Evolutionary conservation across 2,329 filamentous ascomycete species (phyloP).

Genomic region (Fusarium decemcellulare): DNA sequence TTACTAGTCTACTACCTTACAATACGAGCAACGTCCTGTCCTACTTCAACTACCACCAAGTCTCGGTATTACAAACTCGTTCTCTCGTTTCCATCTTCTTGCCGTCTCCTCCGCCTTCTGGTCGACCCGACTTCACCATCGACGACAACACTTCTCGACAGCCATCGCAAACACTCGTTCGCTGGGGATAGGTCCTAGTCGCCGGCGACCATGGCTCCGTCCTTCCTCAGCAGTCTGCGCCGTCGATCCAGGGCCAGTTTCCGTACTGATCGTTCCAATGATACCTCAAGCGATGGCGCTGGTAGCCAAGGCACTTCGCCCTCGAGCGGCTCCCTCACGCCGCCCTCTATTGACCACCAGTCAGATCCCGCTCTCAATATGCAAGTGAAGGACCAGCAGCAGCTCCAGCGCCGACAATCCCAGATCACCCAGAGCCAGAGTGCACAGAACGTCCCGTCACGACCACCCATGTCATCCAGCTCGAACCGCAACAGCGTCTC

Average conservation of each 20-base stretch:
- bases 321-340: slow-evolving; percentile 79
- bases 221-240: slow-evolving; percentile 81
- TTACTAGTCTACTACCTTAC: slow-evolving; percentile 22
- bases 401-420: slow-evolving; percentile 32
- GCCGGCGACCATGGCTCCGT: slow-evolving; percentile 65
- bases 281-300: slow-evolving; percentile 73
- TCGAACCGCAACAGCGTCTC: slow-evolving; percentile 75
- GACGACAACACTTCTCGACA: slow-evolving; percentile 19
- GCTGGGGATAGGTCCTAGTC: slow-evolving; percentile 35
- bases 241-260: slow-evolving; percentile 84
- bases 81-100: slow-evolving; percentile 19
- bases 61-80: slow-evolving; percentile 28
- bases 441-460: slow-evolving; percentile 46
- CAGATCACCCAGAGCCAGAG: slow-evolving; percentile 37
- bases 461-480: slow-evolving; percentile 58
- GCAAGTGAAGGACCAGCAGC: slow-evolving; percentile 65
- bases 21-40: slow-evolving; percentile 36
- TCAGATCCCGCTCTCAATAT: slow-evolving; percentile 76
- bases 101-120: background rate
- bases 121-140: slow-evolving; percentile 20
- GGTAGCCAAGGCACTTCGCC: slow-evolving; percentile 71
- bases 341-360: slow-evolving; percentile 78
- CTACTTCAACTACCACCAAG: slow-evolving; percentile 13
- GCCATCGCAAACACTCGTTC: slow-evolving; percentile 14
- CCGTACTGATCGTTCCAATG: slow-evolving; percentile 73